phyloP scores from a whole-genome alignment of 1,284 basidiomycete species.

The Pseudozyma sp. region DNA sequence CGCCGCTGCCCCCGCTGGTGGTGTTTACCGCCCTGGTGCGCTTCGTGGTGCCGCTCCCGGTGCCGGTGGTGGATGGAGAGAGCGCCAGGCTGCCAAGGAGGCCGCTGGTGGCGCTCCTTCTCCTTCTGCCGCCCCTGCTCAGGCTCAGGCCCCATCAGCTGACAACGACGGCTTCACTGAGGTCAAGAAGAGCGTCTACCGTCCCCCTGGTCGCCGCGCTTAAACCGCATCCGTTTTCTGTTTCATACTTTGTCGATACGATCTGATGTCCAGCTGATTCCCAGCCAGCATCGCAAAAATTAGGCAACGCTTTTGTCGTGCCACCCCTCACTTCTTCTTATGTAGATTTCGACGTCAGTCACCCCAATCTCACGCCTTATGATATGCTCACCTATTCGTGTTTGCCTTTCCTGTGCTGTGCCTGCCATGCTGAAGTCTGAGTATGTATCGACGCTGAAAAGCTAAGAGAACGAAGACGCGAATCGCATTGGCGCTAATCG shows the following conservation, averaged over 20 bases:
- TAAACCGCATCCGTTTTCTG: conserved; percentile 1
- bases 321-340: no score
- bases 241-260: not conserved
- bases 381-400: not conserved
- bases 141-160: conserved; percentile 20
- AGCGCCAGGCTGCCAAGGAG: conserved; percentile 46
- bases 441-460: not conserved
- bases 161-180: conserved; percentile 56
- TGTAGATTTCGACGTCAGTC: not conserved
- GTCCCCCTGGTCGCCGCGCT: conserved; percentile 44
- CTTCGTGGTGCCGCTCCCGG: conserved; percentile 30
- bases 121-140: conserved; percentile 19
- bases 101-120: conserved; percentile 39
- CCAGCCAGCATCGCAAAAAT: not conserved
- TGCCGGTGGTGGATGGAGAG: conserved; percentile 36
- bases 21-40: conserved; percentile 47
- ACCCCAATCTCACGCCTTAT: not conserved
- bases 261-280: not conserved
- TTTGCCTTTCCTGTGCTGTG: not conserved
- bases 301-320: not conserved
- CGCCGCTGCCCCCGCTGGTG: conserved; percentile 22
- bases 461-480: no score
- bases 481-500: no score
- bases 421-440: not conserved
- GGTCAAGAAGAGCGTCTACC: conserved; percentile 49